Percentiles rank a stretch among this genome's conserved stretches.
Conservation (phyloP, 139 green algal genomes). For the Gonium pectorale region DNA sequence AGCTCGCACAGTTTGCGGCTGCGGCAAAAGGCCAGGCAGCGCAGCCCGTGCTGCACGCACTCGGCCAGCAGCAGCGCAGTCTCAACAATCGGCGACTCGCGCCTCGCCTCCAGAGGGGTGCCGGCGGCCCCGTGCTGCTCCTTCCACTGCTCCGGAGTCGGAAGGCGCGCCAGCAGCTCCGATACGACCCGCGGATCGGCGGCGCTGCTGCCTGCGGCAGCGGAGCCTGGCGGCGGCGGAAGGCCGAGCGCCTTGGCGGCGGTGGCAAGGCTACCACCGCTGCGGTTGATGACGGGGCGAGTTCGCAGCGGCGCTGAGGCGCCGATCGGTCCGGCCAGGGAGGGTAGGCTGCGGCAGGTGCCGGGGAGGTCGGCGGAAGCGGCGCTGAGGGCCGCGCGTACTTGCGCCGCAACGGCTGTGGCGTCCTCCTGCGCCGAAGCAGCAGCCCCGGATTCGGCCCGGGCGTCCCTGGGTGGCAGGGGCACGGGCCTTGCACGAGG, state of each 20-base stretch:
- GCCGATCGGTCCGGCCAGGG: not conserved
- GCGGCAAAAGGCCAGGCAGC: conserved; percentile 96
- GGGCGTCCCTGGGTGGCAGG: too few species aligned
- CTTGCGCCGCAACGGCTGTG: not conserved
- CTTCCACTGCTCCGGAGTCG: not conserved
- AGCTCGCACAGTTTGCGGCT: conserved; percentile 94
- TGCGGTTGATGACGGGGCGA: not conserved
- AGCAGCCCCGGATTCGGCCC: too few species aligned
- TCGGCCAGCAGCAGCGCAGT: conserved; percentile 84
- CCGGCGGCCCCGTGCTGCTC: conserved; percentile 49
- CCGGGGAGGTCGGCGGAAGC: not conserved
- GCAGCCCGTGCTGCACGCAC: conserved; percentile 90
- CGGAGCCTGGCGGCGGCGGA: not conserved
- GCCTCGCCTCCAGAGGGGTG: conserved; percentile 56
- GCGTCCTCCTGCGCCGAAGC: too few species aligned
- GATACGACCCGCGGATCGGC: not conserved
- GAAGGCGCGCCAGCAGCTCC: not conserved
- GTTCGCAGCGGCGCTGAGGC: conserved; percentile 29
- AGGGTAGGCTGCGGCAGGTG: not conserved
- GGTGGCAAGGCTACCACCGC: not conserved
- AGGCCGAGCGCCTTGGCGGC: conserved; percentile 29
- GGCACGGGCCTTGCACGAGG: too few species aligned
- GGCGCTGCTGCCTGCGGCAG: not conserved
- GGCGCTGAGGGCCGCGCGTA: conserved; percentile 7
- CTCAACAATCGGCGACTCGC: conserved; percentile 91